Conservation (phyloP, 805 yeast genomes). For the Lachancea cidri region DNA sequence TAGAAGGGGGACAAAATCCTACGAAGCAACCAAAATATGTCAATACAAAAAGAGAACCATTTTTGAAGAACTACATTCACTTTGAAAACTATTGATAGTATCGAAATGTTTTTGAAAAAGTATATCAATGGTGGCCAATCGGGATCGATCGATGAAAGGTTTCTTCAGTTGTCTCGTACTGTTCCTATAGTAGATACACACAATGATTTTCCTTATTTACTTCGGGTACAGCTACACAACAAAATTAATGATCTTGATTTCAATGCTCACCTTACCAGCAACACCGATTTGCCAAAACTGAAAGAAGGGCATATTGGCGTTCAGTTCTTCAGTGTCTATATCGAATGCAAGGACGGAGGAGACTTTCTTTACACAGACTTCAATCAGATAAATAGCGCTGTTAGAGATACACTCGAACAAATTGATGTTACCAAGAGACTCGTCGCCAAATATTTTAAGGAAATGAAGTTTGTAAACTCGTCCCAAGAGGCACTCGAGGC, state of each 20-base stretch:
- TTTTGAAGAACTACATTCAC: no score
- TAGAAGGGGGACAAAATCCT: background rate
- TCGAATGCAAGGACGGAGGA: conserved; percentile 41
- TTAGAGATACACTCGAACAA: conserved; percentile 50
- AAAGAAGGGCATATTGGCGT: conserved; percentile 42
- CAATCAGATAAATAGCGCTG: conserved; percentile 39
- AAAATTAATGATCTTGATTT: conserved; percentile 35
- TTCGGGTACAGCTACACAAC: conserved; percentile 39
- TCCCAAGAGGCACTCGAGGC: conserved; percentile 39
- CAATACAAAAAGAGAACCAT: no score
- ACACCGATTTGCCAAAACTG: conserved; percentile 42
- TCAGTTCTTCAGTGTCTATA: conserved; percentile 47
- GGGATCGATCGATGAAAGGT: conserved; percentile 1
- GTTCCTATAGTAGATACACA: conserved; percentile 45
- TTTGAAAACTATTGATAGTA: no score
- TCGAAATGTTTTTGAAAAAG: background rate
- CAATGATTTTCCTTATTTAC: conserved; percentile 48
- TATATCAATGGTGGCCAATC: background rate
- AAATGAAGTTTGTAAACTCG: conserved; percentile 37
- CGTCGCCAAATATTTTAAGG: conserved; percentile 37
- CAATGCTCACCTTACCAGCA: conserved; percentile 36
- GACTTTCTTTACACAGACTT: conserved; percentile 40
- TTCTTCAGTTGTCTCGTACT: background rate
- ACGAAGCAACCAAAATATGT: no score
- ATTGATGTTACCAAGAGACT: conserved; percentile 46